These are phyloP conservation scores for Plasmodium vivax DNA, from an alignment of 169 alveolate genomes.

Conservation along the genomic window DNA sequence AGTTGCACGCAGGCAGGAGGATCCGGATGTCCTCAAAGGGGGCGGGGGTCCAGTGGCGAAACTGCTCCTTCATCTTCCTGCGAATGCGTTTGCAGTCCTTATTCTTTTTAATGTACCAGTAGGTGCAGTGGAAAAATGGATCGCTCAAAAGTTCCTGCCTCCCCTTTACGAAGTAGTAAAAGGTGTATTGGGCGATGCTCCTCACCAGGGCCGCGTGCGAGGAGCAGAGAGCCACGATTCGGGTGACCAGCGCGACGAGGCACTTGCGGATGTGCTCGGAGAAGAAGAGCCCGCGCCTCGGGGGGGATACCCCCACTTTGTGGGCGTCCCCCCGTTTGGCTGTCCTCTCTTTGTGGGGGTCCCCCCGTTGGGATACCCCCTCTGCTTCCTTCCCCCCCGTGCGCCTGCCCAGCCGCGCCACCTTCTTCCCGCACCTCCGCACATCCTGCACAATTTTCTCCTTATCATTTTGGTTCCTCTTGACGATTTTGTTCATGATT, in stretches of 20 bases:
- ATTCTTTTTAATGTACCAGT: constrained; percentile 45
- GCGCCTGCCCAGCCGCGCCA: background rate
- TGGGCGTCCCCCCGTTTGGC: background rate
- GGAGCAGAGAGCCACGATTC: constrained; percentile 22
- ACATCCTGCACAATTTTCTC: constrained; percentile 6
- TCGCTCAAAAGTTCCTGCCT: background rate
- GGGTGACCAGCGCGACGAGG: background rate
- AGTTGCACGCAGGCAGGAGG: constrained; percentile 35
- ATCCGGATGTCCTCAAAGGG: constrained; percentile 22
- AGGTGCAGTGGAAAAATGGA: constrained; percentile 20
- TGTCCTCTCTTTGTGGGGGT: too few relatives aligned
- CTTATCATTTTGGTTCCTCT: background rate
- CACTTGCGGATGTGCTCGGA: constrained; percentile 23
- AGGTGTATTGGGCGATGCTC: constrained; percentile 32
- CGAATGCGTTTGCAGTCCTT: constrained; percentile 63
- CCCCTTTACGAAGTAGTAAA: constrained; percentile 21
- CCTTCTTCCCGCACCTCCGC: background rate
- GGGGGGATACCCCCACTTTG: too few relatives aligned
- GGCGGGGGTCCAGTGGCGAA: constrained; percentile 16
- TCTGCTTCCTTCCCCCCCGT: background rate
- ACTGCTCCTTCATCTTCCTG: constrained; percentile 17
- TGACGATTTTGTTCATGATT: constrained; percentile 7
- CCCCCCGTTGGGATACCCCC: too few relatives aligned
- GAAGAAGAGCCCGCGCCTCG: background rate
- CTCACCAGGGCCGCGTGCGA: constrained; percentile 59